Percentiles rank a stretch among this genome's conserved stretches.
phyloP scores from a whole-genome alignment of 2,329 filamentous ascomycete genomes.

The Emergomyces africanus region DNA sequence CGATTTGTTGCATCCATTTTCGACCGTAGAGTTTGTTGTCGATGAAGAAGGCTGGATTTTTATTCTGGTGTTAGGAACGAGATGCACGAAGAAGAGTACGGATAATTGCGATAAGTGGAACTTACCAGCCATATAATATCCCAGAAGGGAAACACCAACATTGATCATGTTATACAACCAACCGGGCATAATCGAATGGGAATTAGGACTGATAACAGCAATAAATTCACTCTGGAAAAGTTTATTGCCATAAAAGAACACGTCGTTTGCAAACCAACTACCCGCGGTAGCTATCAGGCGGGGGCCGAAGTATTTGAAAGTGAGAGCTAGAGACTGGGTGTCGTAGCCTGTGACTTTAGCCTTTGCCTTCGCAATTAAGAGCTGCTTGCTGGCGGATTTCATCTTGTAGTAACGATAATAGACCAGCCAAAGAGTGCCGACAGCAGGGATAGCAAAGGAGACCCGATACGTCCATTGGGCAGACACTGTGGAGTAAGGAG shows the following conservation, averaged over 20 bases:
- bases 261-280: conserved; percentile 90
- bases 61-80: not conserved
- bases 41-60: conserved; percentile 51
- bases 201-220: conserved; percentile 57
- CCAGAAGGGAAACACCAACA: conserved; percentile 68
- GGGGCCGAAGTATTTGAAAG: conserved; percentile 71
- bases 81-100: not conserved
- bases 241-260: conserved; percentile 99
- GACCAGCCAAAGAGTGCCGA: conserved; percentile 85
- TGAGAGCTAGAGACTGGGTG: conserved; percentile 63
- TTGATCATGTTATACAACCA: conserved; percentile 95
- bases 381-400: conserved; percentile 72
- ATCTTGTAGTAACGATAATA: conserved; percentile 97
- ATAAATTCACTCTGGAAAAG: conserved; percentile 92
- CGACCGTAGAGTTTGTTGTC: conserved; percentile 95
- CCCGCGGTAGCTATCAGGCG: conserved; percentile 77
- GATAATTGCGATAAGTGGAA: not conserved
- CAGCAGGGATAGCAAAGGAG: conserved; percentile 80
- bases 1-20: conserved; percentile 91
- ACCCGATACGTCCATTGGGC: conserved; percentile 87
- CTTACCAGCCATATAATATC: conserved; percentile 71
- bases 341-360: conserved; percentile 85
- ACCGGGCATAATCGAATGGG: conserved; percentile 62
- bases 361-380: conserved; percentile 74
- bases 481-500: conserved; percentile 64